phyloP scores from a whole-genome alignment of 2,329 filamentous ascomycete genomes.

The Sphaerulina vaccinii region DNA sequence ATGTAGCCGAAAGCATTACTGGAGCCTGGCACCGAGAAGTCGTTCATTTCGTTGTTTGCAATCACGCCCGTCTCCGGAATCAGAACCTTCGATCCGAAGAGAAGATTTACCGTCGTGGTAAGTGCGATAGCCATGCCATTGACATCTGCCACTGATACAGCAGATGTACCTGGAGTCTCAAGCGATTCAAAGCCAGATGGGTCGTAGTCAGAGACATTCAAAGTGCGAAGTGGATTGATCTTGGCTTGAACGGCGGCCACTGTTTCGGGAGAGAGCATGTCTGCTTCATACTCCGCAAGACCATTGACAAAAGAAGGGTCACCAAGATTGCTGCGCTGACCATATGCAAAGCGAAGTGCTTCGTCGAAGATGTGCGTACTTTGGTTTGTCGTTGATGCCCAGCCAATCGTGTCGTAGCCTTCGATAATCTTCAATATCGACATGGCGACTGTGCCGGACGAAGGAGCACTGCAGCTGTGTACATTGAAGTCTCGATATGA shows the following conservation, averaged over 20 bases:
- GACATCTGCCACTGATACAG: constrained; percentile 69
- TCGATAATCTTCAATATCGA: constrained; percentile 79
- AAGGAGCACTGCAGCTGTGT: constrained; percentile 68
- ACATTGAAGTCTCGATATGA: constrained; percentile 66
- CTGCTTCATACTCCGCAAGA: constrained; percentile 61
- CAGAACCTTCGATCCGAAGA: constrained; percentile 78
- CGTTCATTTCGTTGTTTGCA: constrained; percentile 61
- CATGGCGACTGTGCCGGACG: constrained; percentile 73
- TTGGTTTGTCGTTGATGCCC: constrained; percentile 58
- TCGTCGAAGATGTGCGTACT: constrained; percentile 82
- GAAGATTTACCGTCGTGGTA: constrained; percentile 83
- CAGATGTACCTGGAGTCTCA: constrained; percentile 71
- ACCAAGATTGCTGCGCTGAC: constrained; percentile 69
- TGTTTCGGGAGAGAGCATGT: constrained; percentile 64
- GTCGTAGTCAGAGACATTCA: constrained; percentile 72
- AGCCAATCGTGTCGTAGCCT: constrained; percentile 66
- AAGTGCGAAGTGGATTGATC: constrained; percentile 71
- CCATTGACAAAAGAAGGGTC: constrained; percentile 73
- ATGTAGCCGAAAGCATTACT: constrained; percentile 83
- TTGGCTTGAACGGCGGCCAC: constrained; percentile 60
- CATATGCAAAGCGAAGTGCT: constrained; percentile 87
- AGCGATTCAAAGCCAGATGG: constrained; percentile 64
- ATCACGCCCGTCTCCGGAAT: constrained; percentile 81
- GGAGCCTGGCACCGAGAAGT: constrained; percentile 79
- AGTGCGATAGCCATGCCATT: constrained; percentile 74